Evolutionary conservation across 345 rosid genomes (phyloP).

Genomic region (Acer negundo): DNA sequence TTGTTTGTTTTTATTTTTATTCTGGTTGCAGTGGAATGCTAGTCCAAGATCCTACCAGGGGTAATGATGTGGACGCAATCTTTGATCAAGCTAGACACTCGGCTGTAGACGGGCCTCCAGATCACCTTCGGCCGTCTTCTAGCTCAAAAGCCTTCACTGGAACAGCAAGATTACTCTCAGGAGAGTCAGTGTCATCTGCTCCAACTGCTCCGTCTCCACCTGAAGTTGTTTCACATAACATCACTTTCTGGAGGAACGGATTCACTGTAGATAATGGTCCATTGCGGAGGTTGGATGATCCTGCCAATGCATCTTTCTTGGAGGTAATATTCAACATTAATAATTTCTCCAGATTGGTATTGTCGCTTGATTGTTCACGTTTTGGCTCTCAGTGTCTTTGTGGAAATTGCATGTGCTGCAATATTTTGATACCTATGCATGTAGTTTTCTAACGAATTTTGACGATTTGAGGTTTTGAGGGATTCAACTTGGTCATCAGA

Average conservation of each 20-base stretch:
- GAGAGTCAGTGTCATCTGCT: slow-evolving; percentile 63
- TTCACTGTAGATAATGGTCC: slow-evolving; percentile 93
- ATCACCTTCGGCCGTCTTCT: slow-evolving; percentile 44
- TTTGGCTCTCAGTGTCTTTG: neutral
- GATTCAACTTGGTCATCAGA: neutral
- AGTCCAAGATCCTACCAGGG: slow-evolving; percentile 77
- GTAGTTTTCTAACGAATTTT: neutral
- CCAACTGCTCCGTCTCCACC: slow-evolving; percentile 62
- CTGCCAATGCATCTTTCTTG: slow-evolving; percentile 73
- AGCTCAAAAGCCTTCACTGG: slow-evolving; percentile 76
- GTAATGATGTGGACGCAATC: slow-evolving; percentile 61
- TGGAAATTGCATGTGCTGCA: neutral
- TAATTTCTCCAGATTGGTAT: neutral
- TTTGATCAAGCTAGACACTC: slow-evolving; percentile 66
- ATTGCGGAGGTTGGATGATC: slow-evolving; percentile 73
- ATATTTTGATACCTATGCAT: neutral
- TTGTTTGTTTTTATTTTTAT: neutral
- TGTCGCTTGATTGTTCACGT: neutral
- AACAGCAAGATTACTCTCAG: slow-evolving; percentile 67
- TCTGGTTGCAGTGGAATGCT: slow-evolving; percentile 73
- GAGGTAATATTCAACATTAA: slow-evolving; percentile 48
- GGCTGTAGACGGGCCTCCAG: slow-evolving; percentile 70
- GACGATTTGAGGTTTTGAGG: neutral
- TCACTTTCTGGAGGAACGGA: slow-evolving; percentile 91
- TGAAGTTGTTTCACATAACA: slow-evolving; percentile 57